Conservation (phyloP, 2,329 filamentous ascomycete species). For the Teratosphaeria gauchensis region DNA sequence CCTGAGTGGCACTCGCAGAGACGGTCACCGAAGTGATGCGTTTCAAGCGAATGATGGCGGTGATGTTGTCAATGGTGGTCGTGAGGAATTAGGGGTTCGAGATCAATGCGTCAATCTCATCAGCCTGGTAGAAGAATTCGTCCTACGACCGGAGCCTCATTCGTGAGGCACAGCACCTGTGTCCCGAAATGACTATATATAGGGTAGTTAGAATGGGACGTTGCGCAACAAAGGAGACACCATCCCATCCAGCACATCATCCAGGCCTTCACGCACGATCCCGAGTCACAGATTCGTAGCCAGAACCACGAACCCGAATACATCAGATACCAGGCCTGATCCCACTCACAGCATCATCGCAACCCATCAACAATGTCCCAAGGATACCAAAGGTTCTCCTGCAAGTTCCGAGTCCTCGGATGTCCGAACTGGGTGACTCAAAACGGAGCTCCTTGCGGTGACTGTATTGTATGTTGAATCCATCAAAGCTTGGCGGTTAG, state of each 20-base stretch:
- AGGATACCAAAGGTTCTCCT: conserved; percentile 11
- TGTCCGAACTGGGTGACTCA: conserved; percentile 9
- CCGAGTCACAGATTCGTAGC: too few relatives aligned
- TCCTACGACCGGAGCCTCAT: background rate
- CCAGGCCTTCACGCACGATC: too few relatives aligned
- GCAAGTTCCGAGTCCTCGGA: conserved; percentile 6
- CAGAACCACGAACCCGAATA: too few relatives aligned
- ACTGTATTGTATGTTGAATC: conserved; percentile 12
- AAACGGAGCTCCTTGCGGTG: conserved; percentile 14
- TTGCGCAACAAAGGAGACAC: background rate
- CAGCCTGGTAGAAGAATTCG: background rate
- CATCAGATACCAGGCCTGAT: too few relatives aligned
- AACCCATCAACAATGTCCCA: background rate
- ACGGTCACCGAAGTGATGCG: too few relatives aligned
- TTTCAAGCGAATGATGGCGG: too few relatives aligned
- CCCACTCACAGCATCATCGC: too few relatives aligned
- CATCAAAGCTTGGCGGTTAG: background rate
- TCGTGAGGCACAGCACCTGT: too few relatives aligned
- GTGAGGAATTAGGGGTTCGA: too few relatives aligned
- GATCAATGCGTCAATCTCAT: background rate
- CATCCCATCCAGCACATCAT: too few relatives aligned
- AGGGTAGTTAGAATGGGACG: background rate
- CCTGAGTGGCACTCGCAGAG: too few relatives aligned
- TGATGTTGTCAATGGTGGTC: too few relatives aligned
- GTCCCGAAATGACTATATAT: background rate